These are phyloP conservation scores for Fusarium circinatum DNA, from an alignment of 2,329 filamentous ascomycete species.

Conservation along the genomic window DNA sequence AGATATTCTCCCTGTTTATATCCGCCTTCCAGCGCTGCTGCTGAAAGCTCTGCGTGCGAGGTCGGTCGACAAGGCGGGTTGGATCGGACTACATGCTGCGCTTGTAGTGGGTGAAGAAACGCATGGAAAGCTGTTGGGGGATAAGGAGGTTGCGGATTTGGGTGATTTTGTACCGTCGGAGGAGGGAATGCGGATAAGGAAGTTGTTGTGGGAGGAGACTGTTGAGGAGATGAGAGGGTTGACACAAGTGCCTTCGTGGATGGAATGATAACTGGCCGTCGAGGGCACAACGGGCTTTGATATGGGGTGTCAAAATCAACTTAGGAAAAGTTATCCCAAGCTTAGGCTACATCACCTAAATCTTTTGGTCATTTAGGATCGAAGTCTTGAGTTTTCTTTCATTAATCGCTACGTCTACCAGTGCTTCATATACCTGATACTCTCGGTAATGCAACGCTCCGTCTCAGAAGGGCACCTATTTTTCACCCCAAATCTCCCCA, in stretches of 20 bases:
- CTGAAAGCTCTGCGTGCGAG: conserved; percentile 5
- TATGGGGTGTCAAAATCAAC: too few relatives aligned
- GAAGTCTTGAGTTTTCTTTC: too few relatives aligned
- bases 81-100: conserved; percentile 32
- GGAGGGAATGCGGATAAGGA: not conserved
- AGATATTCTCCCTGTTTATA: conserved; percentile 16
- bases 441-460: not conserved
- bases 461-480: not conserved
- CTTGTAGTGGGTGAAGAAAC: conserved; percentile 21
- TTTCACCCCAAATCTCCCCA: not conserved
- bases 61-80: conserved; percentile 16
- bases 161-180: not conserved
- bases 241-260: not conserved
- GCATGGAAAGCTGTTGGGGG: conserved; percentile 25
- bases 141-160: conserved; percentile 4
- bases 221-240: not conserved
- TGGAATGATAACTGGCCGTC: not conserved
- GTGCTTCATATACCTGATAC: not conserved
- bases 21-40: conserved; percentile 11
- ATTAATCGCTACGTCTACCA: not conserved
- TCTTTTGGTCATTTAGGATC: too few relatives aligned
- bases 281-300: too few relatives aligned
- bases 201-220: conserved; percentile 3
- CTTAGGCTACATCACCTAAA: too few relatives aligned
- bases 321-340: too few relatives aligned